Conservation (phyloP, 129 eudicot species). For the Chrysanthemum makinoi region DNA sequence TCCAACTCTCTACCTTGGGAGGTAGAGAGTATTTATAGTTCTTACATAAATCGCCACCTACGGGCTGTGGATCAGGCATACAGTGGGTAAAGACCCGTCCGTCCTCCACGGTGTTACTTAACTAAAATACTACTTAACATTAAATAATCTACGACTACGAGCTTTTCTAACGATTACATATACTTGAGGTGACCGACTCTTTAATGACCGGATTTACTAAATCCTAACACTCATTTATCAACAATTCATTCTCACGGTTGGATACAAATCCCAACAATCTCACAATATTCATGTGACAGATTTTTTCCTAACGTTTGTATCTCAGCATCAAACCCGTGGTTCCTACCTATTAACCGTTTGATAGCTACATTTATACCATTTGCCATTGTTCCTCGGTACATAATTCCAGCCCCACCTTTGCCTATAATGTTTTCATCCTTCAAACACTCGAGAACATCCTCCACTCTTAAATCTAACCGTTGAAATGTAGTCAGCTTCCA, state of each 20-base stretch:
- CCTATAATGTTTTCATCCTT: slow-evolving; percentile 87
- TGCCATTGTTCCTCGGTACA: slow-evolving; percentile 81
- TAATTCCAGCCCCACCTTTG: slow-evolving; percentile 88
- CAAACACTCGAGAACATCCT: slow-evolving; percentile 71
- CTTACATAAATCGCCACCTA: too few relatives aligned
- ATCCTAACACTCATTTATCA: slow-evolving; percentile 87
- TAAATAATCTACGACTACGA: too few relatives aligned
- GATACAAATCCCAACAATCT: slow-evolving; percentile 74
- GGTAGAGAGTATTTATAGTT: too few relatives aligned
- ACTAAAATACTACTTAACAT: too few relatives aligned
- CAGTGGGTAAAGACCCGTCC: too few relatives aligned
- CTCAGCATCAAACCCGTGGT: slow-evolving; percentile 78
- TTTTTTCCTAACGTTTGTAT: slow-evolving; percentile 78
- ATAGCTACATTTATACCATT: slow-evolving; percentile 73
- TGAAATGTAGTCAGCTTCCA: slow-evolving; percentile 93
- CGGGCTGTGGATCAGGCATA: too few relatives aligned
- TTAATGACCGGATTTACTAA: too few relatives aligned
- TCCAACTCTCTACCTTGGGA: too few relatives aligned
- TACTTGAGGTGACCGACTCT: too few relatives aligned
- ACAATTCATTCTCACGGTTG: slow-evolving; percentile 64
- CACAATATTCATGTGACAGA: slow-evolving; percentile 79
- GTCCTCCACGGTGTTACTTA: too few relatives aligned
- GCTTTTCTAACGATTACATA: too few relatives aligned
- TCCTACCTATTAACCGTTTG: slow-evolving; percentile 52
- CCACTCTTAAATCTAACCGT: slow-evolving; percentile 61